Evolutionary conservation across 2,329 filamentous ascomycete genomes (phyloP), one percentile per base, ranked within the genome.

Genomic region (Acephala macrosclerotiorum): DNA sequence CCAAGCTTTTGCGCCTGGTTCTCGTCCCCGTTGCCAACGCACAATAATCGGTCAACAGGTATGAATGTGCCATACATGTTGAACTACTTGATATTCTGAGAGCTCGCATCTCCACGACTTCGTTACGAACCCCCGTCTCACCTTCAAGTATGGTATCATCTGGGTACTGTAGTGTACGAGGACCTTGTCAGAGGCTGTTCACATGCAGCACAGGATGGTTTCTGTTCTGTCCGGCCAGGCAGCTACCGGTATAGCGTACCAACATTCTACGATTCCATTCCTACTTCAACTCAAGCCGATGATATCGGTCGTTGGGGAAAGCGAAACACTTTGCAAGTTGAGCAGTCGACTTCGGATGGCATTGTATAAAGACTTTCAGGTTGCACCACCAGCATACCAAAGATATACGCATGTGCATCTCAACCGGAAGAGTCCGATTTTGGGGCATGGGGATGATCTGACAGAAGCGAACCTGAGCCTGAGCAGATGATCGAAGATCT

Each of bases 11-110:
- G 25, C 22, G 49, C 49, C 25, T 33, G 49, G 25, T 53, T n/a
- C 26, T 53, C 18, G 12, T 18, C 35, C 25, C 36, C 33, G 7
- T 53, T 62, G 38, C 29, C 22, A 33, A 26, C 55, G 33, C 55
- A 40, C 51, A 53, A 29, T 9, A 59, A 51, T 64, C 53, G 45
- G 56, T 18, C 60, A 42, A 49, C 40, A 63, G 35, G 58, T 65
- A 65, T 68, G 66, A 63, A 20, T 60, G 53, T 65, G 59, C 58
- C 53, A 61, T 61, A 53, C 57, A 60, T 61, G 57, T 60, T 63
- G 60, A 61, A 60, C n/a, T 58, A 55, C 25, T 38, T 42, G 38
- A 53, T 53, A 14, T n/a, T 7, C 25, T 53, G 49, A 53, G 49
- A 53, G 26, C 12, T 29, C 26, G 49, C 25, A 53, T 53, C 25